Evolutionary conservation across 202 grass and related monocot genomes (phyloP), one percentile per base, ranked within the genome.

Genomic region (Setaria italica): DNA sequence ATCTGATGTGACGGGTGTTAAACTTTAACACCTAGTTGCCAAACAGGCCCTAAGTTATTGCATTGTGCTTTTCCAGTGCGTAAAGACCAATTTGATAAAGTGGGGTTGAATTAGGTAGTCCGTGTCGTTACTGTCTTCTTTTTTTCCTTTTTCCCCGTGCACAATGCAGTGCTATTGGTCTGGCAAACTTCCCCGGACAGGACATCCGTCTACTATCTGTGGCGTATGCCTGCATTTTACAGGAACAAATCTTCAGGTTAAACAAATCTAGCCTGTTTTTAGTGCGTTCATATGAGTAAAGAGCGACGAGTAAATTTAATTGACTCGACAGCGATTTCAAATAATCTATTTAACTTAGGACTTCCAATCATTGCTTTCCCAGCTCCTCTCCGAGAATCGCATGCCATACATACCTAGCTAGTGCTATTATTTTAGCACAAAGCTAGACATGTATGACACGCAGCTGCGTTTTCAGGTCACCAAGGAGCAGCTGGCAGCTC

Each of bases 221-320:
- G 70, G 39, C 39, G 29, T 33, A 87, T 63, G 55, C 16, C 60
- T 76, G 78, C 70, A 56, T 85, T 72, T 76, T 15, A 77, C 29
- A 17, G 76, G 78, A 50, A 15, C 25, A 47, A 55, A 64, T 77
- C 53, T 72, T 72, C 71, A 65, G 83, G 64, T 65, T 83, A 90
- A 37, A 65, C 16, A 82, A 45, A 46, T 16, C 55, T 42, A 47
- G 9, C 33, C 54, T 41, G 46, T 84, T 84, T 84, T 76, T 21
- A 70, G 89, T 84, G 85, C 70, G 75, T 19, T 74, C 80, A 63
- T 74, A 90, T 68, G 60, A 84, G 80, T 80, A 66, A 69, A n/a
- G 32, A 76, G 29, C 0, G 43, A 76, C 30, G 19, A 59, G 20
- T 70, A 45, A 74, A 81, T 76, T 70, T 21, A 70, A 70, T 63